A percentile compares a stretch with the other conserved stretches of the same genome.
Evolutionary conservation across 75 land plant genomes (phyloP).

Genomic region (Sequoiadendron giganteum): DNA sequence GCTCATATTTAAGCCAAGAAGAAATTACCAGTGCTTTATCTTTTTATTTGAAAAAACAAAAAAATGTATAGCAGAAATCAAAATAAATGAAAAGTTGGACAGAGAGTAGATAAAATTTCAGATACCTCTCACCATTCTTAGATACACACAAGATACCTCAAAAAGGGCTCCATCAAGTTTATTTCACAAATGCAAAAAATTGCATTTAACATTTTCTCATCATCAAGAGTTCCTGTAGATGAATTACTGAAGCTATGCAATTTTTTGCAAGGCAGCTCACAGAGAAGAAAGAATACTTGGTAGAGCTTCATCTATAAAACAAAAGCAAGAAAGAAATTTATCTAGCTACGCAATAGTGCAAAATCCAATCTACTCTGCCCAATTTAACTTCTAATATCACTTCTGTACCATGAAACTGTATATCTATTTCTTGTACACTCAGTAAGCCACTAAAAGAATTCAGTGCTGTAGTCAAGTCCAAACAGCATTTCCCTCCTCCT

Average conservation of each 20-base stretch:
- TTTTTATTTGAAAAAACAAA: neutral
- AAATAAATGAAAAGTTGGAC: neutral
- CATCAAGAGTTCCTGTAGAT: neutral
- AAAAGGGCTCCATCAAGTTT: neutral
- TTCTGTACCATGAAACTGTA: neutral
- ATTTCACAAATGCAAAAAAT: neutral
- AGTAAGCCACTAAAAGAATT: conserved; percentile 14
- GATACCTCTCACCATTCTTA: neutral
- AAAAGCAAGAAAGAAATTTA: neutral
- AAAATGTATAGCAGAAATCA: neutral
- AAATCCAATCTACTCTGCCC: neutral
- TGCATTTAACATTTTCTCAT: neutral
- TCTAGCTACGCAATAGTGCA: neutral
- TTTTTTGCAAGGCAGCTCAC: neutral
- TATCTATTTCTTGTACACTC: neutral
- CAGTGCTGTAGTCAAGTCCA: conserved; percentile 40
- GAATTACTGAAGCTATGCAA: conserved; percentile 3
- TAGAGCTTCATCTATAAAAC: neutral
- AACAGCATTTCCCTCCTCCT: conserved; percentile 52
- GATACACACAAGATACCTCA: neutral
- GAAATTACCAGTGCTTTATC: neutral
- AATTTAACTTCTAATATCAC: neutral
- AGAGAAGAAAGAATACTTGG: conserved; percentile 1
- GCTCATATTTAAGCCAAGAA: too few relatives aligned
- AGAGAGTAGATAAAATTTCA: neutral